Evolutionary conservation across 768 basidiomycete species (phyloP).

Genomic region (Boletus rubroflammeus): DNA sequence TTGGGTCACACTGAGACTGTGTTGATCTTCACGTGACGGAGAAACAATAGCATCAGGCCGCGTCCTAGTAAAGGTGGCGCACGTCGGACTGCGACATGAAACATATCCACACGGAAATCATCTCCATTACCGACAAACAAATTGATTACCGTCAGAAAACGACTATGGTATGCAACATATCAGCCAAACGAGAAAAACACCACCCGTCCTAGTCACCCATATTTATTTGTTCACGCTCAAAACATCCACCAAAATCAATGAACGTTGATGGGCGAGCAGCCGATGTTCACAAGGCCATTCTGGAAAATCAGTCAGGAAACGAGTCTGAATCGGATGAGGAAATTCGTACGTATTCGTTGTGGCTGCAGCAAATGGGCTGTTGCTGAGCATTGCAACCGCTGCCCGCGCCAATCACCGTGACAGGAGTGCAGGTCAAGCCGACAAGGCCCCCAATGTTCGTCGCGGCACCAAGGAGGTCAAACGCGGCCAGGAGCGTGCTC

Average conservation of each 20-base stretch:
- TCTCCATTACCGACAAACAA: background rate
- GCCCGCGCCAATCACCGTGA: slow-evolving; percentile 4
- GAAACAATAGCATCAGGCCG: background rate
- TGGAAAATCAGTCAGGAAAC: background rate
- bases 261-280: slow-evolving; percentile 1
- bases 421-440: slow-evolving; percentile 7
- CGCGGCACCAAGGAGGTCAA: background rate
- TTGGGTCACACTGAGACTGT: no score
- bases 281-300: slow-evolving; percentile 4
- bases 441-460: background rate
- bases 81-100: background rate
- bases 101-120: background rate
- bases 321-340: no score
- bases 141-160: background rate
- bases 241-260: background rate
- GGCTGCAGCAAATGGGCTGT: slow-evolving; percentile 11
- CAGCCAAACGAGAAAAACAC: background rate
- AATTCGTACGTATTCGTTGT: slow-evolving; percentile 4
- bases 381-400: background rate
- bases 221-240: background rate
- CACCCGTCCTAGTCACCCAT: background rate
- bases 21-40: no score
- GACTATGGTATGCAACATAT: background rate
- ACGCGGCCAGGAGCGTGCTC: background rate
- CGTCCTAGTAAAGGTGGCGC: background rate